A percentile compares a stretch with the other conserved stretches of the same genome.
These are phyloP conservation scores for Neolentinus lepideus DNA, from an alignment of 1,284 basidiomycete genomes.

Conservation along the genomic window DNA sequence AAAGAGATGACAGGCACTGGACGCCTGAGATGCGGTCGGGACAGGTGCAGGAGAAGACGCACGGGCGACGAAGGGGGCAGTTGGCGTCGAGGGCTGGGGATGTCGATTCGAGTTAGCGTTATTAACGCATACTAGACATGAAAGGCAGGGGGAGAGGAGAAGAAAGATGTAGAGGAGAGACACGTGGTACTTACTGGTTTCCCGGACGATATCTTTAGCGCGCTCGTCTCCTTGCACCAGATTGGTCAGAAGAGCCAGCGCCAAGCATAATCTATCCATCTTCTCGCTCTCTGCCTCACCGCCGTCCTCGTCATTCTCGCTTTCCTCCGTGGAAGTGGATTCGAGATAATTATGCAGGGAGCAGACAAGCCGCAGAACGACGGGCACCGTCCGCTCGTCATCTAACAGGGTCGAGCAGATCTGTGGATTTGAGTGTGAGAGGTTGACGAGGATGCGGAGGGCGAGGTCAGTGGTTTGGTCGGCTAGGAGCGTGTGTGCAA, in stretches of 20 bases:
- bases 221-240: slow-evolving; percentile 50
- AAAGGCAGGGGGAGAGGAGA: too few relatives aligned
- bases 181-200: slow-evolving; percentile 37
- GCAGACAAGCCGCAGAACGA: slow-evolving; percentile 37
- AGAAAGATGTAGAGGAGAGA: too few relatives aligned
- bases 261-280: slow-evolving; percentile 62
- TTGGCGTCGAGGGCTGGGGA: slow-evolving; percentile 35
- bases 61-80: slow-evolving; percentile 40
- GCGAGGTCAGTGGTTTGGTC: slow-evolving; percentile 45
- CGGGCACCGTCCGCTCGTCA: slow-evolving; percentile 34
- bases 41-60: slow-evolving; percentile 45
- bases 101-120: background rate
- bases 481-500: slow-evolving; percentile 21
- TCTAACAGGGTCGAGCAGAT: slow-evolving; percentile 47
- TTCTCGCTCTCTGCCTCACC: slow-evolving; percentile 27
- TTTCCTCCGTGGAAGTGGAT: background rate
- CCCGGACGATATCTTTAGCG: slow-evolving; percentile 36
- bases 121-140: too few relatives aligned
- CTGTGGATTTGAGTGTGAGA: slow-evolving; percentile 49
- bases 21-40: slow-evolving; percentile 31
- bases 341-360: slow-evolving; percentile 23
- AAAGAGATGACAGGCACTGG: slow-evolving; percentile 37
- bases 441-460: slow-evolving; percentile 59
- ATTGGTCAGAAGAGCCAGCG: slow-evolving; percentile 65
- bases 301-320: slow-evolving; percentile 18